phyloP scores from a whole-genome alignment of 148 eudicot species.

The Rhododendron simsii region DNA sequence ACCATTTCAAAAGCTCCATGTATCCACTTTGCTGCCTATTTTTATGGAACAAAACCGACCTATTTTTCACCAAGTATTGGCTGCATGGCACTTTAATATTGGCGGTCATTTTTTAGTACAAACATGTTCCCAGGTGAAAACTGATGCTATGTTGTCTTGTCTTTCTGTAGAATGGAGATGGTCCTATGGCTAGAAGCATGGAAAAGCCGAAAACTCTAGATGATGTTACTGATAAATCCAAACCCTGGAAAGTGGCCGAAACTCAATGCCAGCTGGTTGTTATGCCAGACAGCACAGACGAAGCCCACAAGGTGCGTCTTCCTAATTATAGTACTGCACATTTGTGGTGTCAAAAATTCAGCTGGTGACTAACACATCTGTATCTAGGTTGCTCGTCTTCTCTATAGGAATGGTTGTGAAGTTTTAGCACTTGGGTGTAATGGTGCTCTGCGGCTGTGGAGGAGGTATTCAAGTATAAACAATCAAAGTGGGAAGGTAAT shows the following conservation, averaged over 20 bases:
- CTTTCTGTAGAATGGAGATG: conserved; percentile 56
- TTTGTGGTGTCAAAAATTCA: background rate
- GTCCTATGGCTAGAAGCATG: conserved; percentile 45
- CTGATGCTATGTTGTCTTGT: background rate
- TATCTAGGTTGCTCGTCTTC: conserved; percentile 31
- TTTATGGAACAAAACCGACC: no score
- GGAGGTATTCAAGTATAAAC: conserved; percentile 71
- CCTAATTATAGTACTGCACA: conserved; percentile 4
- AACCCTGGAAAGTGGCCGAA: conserved; percentile 80
- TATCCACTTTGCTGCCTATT: no score
- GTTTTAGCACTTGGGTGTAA: conserved; percentile 70
- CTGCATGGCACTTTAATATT: no score
- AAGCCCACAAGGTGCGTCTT: conserved; percentile 52
- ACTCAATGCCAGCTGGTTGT: conserved; percentile 70
- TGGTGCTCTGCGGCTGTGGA: conserved; percentile 71
- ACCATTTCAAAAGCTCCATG: no score
- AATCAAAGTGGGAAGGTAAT: conserved; percentile 78
- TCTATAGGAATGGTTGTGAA: conserved; percentile 79
- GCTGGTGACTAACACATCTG: background rate
- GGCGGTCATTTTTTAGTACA: no score
- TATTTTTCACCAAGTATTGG: no score
- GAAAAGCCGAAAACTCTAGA: conserved; percentile 68
- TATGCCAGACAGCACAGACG: conserved; percentile 18
- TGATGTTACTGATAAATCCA: conserved; percentile 54
- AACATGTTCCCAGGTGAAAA: background rate